Base-by-base conservation (phyloP, 768 basidiomycete species). In the Mycena galopus region DNA sequence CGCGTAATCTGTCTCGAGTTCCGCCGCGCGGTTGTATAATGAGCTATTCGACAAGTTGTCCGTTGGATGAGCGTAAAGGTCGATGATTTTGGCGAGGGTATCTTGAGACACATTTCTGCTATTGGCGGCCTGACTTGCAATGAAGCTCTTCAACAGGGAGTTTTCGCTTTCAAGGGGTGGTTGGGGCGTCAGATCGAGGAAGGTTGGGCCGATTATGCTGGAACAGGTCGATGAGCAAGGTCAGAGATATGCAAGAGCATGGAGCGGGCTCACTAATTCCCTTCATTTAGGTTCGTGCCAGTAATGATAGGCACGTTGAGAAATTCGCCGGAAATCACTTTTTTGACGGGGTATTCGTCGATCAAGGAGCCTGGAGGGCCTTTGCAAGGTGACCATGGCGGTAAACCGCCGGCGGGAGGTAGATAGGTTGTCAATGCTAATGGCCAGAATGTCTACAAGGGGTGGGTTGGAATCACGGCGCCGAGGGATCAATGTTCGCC, bases 361-460 rank as follows among this genome's bases (percentile, higher is more conserved):
- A 66, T 44, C 19, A 66, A 32, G 37, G 67, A 68, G 57, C 67
- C 67, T 27, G 19, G 37, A 11, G 67, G 67, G 30, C 67, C 67
- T 50, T 50, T 58, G 23, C 66, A 67, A 33, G 56, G 17, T 2
- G n/a, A 29, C 66, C 66, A 67, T 8, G 58, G 66, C 32, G 66
- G 66, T 17, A 67, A 32, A 32, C 12, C 19, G 11, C 39, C 56
- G 3, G 7, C 55, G n/a, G 39, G 55, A 14, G 39, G 2, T n/a
- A 0, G 19, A 56, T 58, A 67, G 3, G 65, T 58, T 1, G 10
- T 17, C 39, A 58, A 25, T 14, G 65, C 65, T n/a, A 67, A 47
- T 2, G 65, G 57, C 56, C 35, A 67, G 27, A 67, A 67, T 25
- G 65, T 67, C 65, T 67, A 17, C 6, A 4, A 27, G n/a, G n/a